phyloP scores from a whole-genome alignment of 148 eudicot species.

The Fagopyrum homotropicum region DNA sequence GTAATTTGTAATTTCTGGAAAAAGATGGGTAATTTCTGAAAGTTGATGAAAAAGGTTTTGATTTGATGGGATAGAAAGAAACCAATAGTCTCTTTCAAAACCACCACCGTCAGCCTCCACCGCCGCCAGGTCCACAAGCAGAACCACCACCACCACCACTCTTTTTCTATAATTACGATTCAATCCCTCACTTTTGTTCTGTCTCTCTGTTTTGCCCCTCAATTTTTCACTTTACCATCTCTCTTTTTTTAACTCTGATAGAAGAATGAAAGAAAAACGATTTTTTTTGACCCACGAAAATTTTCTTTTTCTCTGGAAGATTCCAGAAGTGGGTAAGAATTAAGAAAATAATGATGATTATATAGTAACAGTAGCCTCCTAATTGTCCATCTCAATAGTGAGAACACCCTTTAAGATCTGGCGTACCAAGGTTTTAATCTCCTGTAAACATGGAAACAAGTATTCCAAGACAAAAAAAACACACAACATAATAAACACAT shows the following conservation, averaged over 20 bases:
- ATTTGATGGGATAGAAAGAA: not conserved
- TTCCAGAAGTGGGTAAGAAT: not conserved
- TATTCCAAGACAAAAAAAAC: slow-evolving; percentile 14
- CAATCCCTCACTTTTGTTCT: not conserved
- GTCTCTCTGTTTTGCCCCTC: not conserved
- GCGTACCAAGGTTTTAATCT: slow-evolving; percentile 52
- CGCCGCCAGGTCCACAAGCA: not conserved
- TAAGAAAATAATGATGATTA: not conserved
- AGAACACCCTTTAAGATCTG: slow-evolving; percentile 27
- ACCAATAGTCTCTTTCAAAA: not conserved
- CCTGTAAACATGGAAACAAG: slow-evolving; percentile 37
- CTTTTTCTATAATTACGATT: not conserved
- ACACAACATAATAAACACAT: slow-evolving; percentile 38
- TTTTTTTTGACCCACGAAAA: too few species aligned
- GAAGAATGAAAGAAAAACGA: not conserved
- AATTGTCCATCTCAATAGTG: slow-evolving; percentile 30
- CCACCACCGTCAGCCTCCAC: not conserved
- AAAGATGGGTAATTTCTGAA: not conserved
- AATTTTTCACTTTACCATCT: not conserved
- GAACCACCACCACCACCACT: not conserved
- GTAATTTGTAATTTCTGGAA: not conserved
- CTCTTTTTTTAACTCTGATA: too few species aligned
- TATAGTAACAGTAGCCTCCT: slow-evolving; percentile 7
- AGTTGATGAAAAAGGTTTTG: not conserved
- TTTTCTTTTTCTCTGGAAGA: not conserved